Evolutionary conservation across 208 protist species (phyloP).

Genomic region (Trypanosoma vivax): DNA sequence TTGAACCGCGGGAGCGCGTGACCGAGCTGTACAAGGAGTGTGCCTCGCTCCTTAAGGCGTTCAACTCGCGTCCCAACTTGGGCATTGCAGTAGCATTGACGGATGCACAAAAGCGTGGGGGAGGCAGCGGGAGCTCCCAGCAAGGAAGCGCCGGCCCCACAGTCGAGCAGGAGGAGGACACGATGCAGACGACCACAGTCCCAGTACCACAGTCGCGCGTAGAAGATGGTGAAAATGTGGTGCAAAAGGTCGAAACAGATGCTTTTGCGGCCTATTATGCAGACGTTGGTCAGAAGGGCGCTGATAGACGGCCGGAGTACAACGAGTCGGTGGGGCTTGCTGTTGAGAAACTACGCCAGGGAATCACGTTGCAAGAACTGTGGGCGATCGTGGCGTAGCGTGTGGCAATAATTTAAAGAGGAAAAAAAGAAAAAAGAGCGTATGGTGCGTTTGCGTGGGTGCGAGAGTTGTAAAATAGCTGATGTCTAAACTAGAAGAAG

Average conservation of each 20-base stretch:
- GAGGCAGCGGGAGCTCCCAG: too few relatives aligned
- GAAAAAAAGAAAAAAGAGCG: background rate
- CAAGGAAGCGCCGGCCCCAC: too few relatives aligned
- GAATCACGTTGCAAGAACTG: conserved; percentile 66
- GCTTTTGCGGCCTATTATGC: conserved; percentile 92
- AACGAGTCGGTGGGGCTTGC: conserved; percentile 80
- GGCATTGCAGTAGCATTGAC: conserved; percentile 57
- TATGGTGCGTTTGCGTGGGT: too few relatives aligned
- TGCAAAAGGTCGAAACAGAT: conserved; percentile 69
- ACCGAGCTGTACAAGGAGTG: conserved; percentile 77
- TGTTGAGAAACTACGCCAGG: conserved; percentile 85
- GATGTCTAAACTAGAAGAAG: too few relatives aligned
- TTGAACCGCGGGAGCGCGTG: conserved; percentile 71
- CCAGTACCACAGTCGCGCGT: conserved; percentile 5
- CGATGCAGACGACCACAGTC: background rate
- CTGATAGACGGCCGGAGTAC: conserved; percentile 75
- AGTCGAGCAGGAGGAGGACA: conserved; percentile 1
- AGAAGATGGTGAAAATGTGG: conserved; percentile 65
- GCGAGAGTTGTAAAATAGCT: too few relatives aligned
- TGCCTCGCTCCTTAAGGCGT: conserved; percentile 73
- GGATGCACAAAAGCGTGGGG: conserved; percentile 14
- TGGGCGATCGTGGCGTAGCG: conserved; percentile 53
- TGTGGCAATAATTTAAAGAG: background rate
- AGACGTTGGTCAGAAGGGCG: conserved; percentile 70
- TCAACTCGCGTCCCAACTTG: conserved; percentile 67